A percentile compares a stretch with the other conserved stretches of the same genome.
These are phyloP conservation scores for Chaetomium strumarium DNA, from an alignment of 2,329 filamentous ascomycete genomes.

Conservation along the genomic window DNA sequence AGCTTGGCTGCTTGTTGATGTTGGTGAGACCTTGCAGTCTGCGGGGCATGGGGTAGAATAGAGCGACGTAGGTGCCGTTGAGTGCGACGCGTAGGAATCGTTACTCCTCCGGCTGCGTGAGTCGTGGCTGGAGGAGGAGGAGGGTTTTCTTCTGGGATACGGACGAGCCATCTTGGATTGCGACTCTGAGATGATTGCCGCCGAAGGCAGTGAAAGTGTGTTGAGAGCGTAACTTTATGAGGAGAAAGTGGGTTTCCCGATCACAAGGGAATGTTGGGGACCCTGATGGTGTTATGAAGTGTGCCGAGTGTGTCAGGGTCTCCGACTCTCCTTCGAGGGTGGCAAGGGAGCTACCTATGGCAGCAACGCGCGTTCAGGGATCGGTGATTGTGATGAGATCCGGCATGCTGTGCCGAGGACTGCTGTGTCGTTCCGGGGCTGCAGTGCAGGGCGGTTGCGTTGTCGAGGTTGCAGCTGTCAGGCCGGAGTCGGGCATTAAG, in stretches of 20 bases:
- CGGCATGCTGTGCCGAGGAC: constrained; percentile 16
- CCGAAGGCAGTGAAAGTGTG: neutral
- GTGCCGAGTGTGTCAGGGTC: neutral
- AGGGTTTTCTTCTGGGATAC: constrained; percentile 33
- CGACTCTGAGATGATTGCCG: constrained; percentile 8
- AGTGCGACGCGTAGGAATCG: constrained; percentile 42
- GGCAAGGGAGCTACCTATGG: neutral
- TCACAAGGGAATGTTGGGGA: neutral
- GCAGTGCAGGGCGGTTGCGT: constrained; percentile 21
- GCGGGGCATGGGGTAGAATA: constrained; percentile 37
- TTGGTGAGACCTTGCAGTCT: constrained; percentile 29
- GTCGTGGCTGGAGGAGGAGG: constrained; percentile 35
- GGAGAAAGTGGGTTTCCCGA: constrained; percentile 13
- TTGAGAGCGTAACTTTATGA: constrained; percentile 8
- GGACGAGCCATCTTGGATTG: constrained; percentile 29
- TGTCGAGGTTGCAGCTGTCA: constrained; percentile 21
- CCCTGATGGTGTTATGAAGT: constrained; percentile 11
- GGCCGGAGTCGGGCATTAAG: constrained; percentile 28
- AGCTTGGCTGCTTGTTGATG: constrained; percentile 10
- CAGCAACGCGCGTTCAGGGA: neutral
- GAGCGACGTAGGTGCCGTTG: constrained; percentile 43
- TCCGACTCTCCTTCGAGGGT: neutral
- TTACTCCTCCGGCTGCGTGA: constrained; percentile 36
- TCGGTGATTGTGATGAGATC: constrained; percentile 16
- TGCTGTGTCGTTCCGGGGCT: constrained; percentile 16